phyloP scores from a whole-genome alignment of 805 yeast species.

The Torulaspora franciscae region DNA sequence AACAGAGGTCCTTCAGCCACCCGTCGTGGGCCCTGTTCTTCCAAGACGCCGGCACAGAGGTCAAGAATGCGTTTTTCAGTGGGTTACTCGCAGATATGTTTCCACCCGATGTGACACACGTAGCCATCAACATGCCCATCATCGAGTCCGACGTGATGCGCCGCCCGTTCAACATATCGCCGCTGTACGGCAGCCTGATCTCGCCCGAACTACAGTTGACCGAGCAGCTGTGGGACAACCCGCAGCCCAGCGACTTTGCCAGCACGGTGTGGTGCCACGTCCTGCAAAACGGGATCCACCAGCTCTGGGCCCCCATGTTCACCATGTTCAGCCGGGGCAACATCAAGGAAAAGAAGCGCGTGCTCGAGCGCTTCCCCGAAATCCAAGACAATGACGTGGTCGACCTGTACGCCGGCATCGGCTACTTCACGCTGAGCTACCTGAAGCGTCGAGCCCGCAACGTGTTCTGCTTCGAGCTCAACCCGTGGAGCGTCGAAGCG shows the following conservation, averaged over 20 bases:
- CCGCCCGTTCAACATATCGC: slow-evolving; percentile 55
- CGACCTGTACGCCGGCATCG: slow-evolving; percentile 81
- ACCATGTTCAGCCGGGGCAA: slow-evolving; percentile 90
- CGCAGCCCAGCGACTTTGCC: slow-evolving; percentile 42
- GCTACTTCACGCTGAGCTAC: slow-evolving; percentile 74
- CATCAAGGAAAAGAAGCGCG: slow-evolving; percentile 70
- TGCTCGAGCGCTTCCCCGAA: slow-evolving; percentile 42
- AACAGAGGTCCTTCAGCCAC: slow-evolving; percentile 40
- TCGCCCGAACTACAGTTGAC: slow-evolving; percentile 41
- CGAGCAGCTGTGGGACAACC: slow-evolving; percentile 30
- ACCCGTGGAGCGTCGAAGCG: slow-evolving; percentile 81
- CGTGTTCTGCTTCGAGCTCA: slow-evolving; percentile 75
- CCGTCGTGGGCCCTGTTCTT: slow-evolving; percentile 35
- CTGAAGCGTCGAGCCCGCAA: slow-evolving; percentile 47
- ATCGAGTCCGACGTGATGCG: slow-evolving; percentile 51
- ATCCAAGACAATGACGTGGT: slow-evolving; percentile 45
- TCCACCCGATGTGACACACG: slow-evolving; percentile 43
- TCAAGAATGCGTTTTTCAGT: slow-evolving; percentile 15
- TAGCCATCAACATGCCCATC: slow-evolving; percentile 72
- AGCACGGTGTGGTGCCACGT: slow-evolving; percentile 67
- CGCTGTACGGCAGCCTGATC: slow-evolving; percentile 60
- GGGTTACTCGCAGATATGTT: slow-evolving; percentile 22
- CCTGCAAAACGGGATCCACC: slow-evolving; percentile 68
- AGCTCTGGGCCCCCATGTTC: slow-evolving; percentile 77
- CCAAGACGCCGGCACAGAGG: slow-evolving; percentile 3